Evolutionary conservation across 1,139 yeast species (phyloP).

Genomic region (Geotrichum fermentans): DNA sequence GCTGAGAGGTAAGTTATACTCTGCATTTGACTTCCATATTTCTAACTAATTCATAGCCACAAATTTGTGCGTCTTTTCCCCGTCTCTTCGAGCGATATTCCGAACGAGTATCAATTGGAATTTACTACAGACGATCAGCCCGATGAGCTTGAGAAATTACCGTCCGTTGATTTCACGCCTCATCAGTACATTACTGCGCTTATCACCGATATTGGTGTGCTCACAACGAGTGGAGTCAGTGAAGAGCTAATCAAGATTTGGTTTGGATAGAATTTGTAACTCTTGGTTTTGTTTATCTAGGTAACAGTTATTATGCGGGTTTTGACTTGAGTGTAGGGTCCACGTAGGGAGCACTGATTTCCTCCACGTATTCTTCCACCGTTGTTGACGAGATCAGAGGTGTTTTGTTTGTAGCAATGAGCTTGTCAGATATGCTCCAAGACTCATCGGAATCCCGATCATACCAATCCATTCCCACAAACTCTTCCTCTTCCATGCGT

Average conservation of each 20-base stretch:
- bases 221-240: conserved; percentile 95
- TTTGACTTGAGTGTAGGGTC: conserved; percentile 15
- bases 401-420: conserved; percentile 28
- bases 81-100: conserved; percentile 86
- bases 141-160: conserved; percentile 38
- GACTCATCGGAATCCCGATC: conserved; percentile 41
- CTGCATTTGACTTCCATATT: not conserved
- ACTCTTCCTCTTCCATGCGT: conserved; percentile 68
- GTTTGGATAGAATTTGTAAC: conserved; percentile 61
- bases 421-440: conserved; percentile 34
- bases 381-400: conserved; percentile 28
- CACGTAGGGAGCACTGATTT: conserved; percentile 22
- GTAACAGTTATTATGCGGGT: not conserved
- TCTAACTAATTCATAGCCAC: conserved; percentile 45
- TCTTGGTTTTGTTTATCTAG: not conserved
- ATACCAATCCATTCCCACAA: conserved; percentile 48
- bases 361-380: conserved; percentile 30
- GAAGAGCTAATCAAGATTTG: conserved; percentile 97
- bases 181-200: conserved; percentile 93
- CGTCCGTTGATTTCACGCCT: conserved; percentile 84
- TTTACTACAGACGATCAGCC: conserved; percentile 33
- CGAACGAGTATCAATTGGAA: conserved; percentile 47
- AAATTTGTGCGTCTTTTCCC: conserved; percentile 96
- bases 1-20: conserved; percentile 48
- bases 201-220: conserved; percentile 91